Evolutionary conservation across 2,329 filamentous ascomycete species (phyloP).

Genomic region (Tricladium varicosporioides): DNA sequence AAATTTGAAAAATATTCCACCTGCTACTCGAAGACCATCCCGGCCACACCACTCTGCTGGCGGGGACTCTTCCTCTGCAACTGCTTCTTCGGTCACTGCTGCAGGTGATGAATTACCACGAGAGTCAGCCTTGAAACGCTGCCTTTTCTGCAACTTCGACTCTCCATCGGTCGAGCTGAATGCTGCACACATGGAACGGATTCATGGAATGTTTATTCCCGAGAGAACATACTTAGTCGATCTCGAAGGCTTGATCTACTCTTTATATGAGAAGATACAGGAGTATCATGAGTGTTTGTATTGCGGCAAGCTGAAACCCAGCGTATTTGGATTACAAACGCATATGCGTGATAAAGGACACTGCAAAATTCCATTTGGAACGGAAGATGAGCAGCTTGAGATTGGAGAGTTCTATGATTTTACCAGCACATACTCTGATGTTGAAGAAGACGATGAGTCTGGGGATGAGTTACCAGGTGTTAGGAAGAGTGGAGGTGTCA

Average conservation of each 20-base stretch:
- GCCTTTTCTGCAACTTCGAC: constrained; percentile 89
- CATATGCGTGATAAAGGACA: constrained; percentile 98
- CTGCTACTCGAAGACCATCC: constrained; percentile 23
- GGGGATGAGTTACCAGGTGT: constrained; percentile 50
- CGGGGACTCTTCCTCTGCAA: constrained; percentile 23
- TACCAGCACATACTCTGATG: constrained; percentile 89
- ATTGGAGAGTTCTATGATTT: constrained; percentile 98
- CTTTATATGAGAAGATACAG: constrained; percentile 77
- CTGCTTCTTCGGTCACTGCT: constrained; percentile 26
- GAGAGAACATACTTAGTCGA: constrained; percentile 83
- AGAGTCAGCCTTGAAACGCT: constrained; percentile 43
- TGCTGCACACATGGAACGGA: constrained; percentile 83
- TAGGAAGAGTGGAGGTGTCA: constrained; percentile 58
- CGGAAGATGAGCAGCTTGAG: constrained; percentile 85
- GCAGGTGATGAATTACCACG: constrained; percentile 44
- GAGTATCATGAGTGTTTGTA: constrained; percentile 82
- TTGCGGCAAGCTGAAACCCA: constrained; percentile 81
- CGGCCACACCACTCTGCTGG: constrained; percentile 23
- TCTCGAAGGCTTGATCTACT: constrained; percentile 74
- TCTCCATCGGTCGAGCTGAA: constrained; percentile 76
- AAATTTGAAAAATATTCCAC: constrained; percentile 38
- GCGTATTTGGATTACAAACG: constrained; percentile 78
- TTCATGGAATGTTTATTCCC: constrained; percentile 94
- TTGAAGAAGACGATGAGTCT: constrained; percentile 59
- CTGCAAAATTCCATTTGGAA: constrained; percentile 92